Percentiles rank a stretch among this genome's conserved stretches.
These are phyloP conservation scores for Diaporthe sp. DNA, from an alignment of 2,329 filamentous ascomycete genomes.

Conservation along the genomic window DNA sequence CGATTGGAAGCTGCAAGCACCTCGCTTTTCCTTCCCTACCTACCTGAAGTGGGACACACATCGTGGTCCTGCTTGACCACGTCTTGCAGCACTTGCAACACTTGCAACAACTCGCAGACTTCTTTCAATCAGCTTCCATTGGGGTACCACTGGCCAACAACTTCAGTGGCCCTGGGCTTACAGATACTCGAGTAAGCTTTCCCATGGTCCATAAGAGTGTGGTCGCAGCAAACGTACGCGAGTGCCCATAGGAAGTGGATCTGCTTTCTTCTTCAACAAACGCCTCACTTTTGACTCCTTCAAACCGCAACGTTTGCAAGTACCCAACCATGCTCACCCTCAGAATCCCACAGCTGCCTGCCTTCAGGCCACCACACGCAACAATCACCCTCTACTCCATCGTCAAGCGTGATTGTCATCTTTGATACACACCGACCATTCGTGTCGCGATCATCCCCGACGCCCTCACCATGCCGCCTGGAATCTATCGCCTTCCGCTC, in stretches of 20 bases:
- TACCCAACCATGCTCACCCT: neutral
- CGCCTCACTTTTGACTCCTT: neutral
- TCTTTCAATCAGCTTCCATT: neutral
- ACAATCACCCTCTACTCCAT: no score
- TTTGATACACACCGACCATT: no score
- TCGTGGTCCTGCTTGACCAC: neutral
- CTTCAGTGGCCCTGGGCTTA: neutral
- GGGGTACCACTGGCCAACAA: neutral
- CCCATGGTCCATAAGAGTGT: neutral
- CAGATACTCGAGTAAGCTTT: no score
- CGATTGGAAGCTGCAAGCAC: neutral
- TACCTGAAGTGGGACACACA: neutral
- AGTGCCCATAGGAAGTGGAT: neutral
- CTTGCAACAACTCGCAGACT: no score
- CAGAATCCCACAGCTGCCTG: neutral
- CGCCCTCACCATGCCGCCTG: neutral
- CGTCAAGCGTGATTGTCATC: neutral
- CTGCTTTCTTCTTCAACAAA: neutral
- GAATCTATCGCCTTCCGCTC: neutral
- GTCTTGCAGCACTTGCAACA: neutral
- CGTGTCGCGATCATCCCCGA: neutral
- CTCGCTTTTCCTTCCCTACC: neutral
- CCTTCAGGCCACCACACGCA: neutral
- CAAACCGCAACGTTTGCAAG: neutral
- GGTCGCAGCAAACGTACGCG: neutral